Evolutionary conservation across 2,329 filamentous ascomycete genomes (phyloP), one percentile per base, ranked within the genome.

Genomic region (Laburnicola sp.): DNA sequence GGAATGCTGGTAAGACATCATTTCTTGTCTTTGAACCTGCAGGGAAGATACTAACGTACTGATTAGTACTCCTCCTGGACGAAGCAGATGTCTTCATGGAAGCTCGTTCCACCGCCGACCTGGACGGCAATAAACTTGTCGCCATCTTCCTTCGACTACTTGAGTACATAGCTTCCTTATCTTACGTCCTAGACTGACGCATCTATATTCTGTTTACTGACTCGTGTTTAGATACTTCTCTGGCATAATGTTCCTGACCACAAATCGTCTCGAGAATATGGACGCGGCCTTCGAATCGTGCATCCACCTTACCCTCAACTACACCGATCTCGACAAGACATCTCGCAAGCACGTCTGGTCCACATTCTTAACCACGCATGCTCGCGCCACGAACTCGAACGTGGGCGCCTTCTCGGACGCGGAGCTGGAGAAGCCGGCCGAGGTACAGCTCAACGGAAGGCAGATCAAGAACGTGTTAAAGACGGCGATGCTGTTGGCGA

Each of bases 171-270:
- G 16, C 16, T 16, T 10, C 10, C 28, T 30, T 2, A 6, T 30
- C 6, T 10, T 30, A 30, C 28, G 10, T 30, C 28, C 28, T 10
- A 30, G 16, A 16, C 16, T 16, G 16, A 16, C 16, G 16, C 16
- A 16, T 16, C 16, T 16, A 16, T 16, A 16, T 16, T 16, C 16
- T 16, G 16, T 16, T 16, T 16, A 16, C 16, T 16, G 16, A 16
- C 16, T 16, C 16, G 16, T 30, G 6, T 30, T 30, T 10, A 30
- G 28, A 71, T 95, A 95, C 70, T 95, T 93, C 75, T 87, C 93
- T 66, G 91, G 90, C 3, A 93, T 95, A 48, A 73, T 95, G 3
- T 93, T 96, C 76, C 75, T 96, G 21, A 96, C 91, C 0, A 95
- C 90, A 2, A 95, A 95, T 70, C 84, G 89, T n/a, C 63, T 54